phyloP scores from a whole-genome alignment of 225 moss, liverwort and hornwort genomes.

The Rhytidiadelphus loreus region DNA sequence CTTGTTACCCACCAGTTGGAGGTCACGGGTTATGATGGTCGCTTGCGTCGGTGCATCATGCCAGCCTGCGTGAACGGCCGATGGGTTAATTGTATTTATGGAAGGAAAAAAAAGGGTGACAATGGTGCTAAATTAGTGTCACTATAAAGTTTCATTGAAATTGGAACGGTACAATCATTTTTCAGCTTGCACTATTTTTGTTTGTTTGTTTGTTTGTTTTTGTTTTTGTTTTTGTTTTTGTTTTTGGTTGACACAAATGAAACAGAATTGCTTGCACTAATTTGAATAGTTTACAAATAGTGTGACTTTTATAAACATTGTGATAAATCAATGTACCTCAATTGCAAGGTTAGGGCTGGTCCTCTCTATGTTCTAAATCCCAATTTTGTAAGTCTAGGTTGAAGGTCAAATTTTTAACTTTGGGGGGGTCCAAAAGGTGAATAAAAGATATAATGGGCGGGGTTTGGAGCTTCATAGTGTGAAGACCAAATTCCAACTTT shows the following conservation, averaged over 20 bases:
- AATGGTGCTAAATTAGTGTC: neutral
- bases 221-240: too few species aligned
- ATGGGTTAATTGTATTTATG: neutral
- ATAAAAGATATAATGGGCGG: neutral
- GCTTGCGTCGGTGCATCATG: neutral
- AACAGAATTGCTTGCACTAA: too few species aligned
- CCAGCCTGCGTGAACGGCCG: neutral
- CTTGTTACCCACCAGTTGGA: neutral
- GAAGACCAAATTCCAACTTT: neutral
- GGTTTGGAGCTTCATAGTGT: neutral
- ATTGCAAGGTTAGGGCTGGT: neutral
- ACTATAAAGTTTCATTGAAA: neutral
- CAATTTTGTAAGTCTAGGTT: neutral
- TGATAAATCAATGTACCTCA: neutral
- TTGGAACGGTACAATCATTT: rapidly evolving
- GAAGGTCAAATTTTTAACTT: neutral
- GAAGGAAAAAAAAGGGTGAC: too few species aligned
- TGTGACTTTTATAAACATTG: neutral
- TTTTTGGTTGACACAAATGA: too few species aligned
- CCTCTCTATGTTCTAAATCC: rapidly evolving
- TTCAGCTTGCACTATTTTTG: too few species aligned
- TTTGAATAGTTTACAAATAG: neutral
- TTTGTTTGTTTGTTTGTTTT: too few species aligned
- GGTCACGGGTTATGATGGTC: neutral
- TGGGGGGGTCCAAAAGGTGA: rapidly evolving